Conservation (phyloP, 2,329 filamentous ascomycete genomes). For the Colletotrichum lupini region DNA sequence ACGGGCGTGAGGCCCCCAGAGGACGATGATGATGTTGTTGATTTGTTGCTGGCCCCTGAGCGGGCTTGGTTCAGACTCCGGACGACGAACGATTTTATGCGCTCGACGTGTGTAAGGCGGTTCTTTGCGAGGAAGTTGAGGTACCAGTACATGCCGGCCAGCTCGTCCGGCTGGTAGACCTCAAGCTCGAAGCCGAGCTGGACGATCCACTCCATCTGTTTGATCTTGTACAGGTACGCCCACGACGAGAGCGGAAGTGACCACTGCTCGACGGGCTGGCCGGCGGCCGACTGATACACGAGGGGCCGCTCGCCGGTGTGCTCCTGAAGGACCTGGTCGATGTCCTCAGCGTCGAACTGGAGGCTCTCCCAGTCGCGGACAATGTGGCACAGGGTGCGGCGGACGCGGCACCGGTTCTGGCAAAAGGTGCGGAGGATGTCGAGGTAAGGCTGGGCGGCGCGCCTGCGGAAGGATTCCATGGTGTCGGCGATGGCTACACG, state of each 20-base stretch:
- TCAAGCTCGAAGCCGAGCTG: constrained; percentile 95
- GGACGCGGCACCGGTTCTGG: constrained; percentile 89
- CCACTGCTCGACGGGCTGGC: constrained; percentile 63
- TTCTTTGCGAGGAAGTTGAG: constrained; percentile 79
- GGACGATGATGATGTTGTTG: too few species aligned
- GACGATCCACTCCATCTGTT: constrained; percentile 85
- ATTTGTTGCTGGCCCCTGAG: background rate
- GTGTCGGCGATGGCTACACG: constrained; percentile 77
- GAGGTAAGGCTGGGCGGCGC: constrained; percentile 77
- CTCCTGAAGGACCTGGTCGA: constrained; percentile 75
- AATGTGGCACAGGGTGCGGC: constrained; percentile 88
- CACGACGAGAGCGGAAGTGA: constrained; percentile 85
- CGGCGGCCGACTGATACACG: constrained; percentile 53
- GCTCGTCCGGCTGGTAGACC: constrained; percentile 87
- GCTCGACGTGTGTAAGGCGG: constrained; percentile 75
- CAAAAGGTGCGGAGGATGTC: constrained; percentile 87
- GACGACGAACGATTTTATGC: constrained; percentile 75
- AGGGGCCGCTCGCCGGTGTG: constrained; percentile 71
- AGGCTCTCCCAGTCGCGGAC: constrained; percentile 86
- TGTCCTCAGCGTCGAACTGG: constrained; percentile 82
- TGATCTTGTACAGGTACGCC: constrained; percentile 91
- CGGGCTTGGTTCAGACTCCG: constrained; percentile 47
- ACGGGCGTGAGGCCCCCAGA: constrained; percentile 40
- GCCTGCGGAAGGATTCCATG: constrained; percentile 76
- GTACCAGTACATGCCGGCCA: constrained; percentile 92